A percentile compares a stretch with the other conserved stretches of the same genome.
Evolutionary conservation across 148 eudicot genomes (phyloP).

Genomic region (Persicaria tinctoria): DNA sequence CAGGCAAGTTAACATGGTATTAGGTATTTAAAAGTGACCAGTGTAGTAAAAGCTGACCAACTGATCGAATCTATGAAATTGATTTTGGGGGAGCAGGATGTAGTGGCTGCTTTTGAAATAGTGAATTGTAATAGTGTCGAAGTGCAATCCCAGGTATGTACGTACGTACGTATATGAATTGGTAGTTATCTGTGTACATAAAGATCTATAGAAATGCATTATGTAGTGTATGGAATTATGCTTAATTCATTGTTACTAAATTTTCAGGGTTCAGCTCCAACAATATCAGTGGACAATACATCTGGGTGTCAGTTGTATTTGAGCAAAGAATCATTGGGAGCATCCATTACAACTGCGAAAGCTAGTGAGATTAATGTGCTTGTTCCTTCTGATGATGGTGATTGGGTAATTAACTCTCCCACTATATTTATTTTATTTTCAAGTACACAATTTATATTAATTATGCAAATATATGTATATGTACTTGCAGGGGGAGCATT

Average conservation of each 20-base stretch:
- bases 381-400: slow-evolving; percentile 77
- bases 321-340: slow-evolving; percentile 77
- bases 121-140: slow-evolving; percentile 89
- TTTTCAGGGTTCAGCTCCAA: slow-evolving; percentile 80
- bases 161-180: background rate
- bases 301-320: slow-evolving; percentile 87
- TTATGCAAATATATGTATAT: background rate
- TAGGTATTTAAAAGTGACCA: too few species aligned
- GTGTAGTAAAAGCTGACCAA: too few species aligned
- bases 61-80: background rate
- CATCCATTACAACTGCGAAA: slow-evolving; percentile 89
- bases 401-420: slow-evolving; percentile 57
- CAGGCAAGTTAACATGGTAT: slow-evolving; percentile 36
- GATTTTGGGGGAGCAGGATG: slow-evolving; percentile 44
- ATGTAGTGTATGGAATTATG: too few species aligned
- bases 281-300: slow-evolving; percentile 91
- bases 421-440: background rate
- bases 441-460: background rate
- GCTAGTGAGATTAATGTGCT: slow-evolving; percentile 89
- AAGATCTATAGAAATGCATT: too few species aligned
- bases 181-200: background rate
- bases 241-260: background rate
- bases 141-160: slow-evolving; percentile 89
- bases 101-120: slow-evolving; percentile 97
- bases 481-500: slow-evolving; percentile 66